Evolutionary conservation across 2,329 filamentous ascomycete genomes (phyloP).

Genomic region (Biscogniauxia sp.): DNA sequence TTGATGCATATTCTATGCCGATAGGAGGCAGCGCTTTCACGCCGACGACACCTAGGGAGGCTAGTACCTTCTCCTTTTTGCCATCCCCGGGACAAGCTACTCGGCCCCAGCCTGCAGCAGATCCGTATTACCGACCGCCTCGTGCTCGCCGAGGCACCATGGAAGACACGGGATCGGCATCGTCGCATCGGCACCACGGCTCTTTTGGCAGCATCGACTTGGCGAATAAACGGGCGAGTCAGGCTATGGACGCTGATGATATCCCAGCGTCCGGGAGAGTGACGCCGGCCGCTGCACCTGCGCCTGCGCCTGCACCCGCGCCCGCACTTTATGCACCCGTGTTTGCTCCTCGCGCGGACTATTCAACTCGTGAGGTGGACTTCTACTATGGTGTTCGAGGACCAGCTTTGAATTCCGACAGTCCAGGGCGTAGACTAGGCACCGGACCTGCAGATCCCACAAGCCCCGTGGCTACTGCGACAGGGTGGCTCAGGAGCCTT

Average conservation of each 20-base stretch:
- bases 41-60: slow-evolving; percentile 70
- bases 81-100: slow-evolving; percentile 52
- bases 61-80: slow-evolving; percentile 70
- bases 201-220: slow-evolving; percentile 39
- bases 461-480: slow-evolving; percentile 82
- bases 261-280: slow-evolving; percentile 41
- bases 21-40: slow-evolving; percentile 63
- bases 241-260: slow-evolving; percentile 38
- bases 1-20: slow-evolving; percentile 45
- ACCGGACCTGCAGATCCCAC: slow-evolving; percentile 95
- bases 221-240: slow-evolving; percentile 38
- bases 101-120: slow-evolving; percentile 49
- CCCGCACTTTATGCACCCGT: slow-evolving; percentile 37
- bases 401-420: slow-evolving; percentile 78
- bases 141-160: slow-evolving; percentile 65
- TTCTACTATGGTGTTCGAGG: slow-evolving; percentile 95
- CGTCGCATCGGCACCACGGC: slow-evolving; percentile 33
- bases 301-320: slow-evolving; percentile 39
- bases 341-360: slow-evolving; percentile 69
- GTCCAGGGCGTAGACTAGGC: slow-evolving; percentile 78
- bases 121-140: slow-evolving; percentile 88
- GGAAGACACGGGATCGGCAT: slow-evolving; percentile 40
- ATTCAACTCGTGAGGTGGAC: slow-evolving; percentile 90
- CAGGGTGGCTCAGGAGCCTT: slow-evolving; percentile 80
- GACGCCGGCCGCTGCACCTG: slow-evolving; percentile 36